Base-by-base conservation (phyloP, 768 basidiomycete species). In the Thelephora aurantiotincta region DNA sequence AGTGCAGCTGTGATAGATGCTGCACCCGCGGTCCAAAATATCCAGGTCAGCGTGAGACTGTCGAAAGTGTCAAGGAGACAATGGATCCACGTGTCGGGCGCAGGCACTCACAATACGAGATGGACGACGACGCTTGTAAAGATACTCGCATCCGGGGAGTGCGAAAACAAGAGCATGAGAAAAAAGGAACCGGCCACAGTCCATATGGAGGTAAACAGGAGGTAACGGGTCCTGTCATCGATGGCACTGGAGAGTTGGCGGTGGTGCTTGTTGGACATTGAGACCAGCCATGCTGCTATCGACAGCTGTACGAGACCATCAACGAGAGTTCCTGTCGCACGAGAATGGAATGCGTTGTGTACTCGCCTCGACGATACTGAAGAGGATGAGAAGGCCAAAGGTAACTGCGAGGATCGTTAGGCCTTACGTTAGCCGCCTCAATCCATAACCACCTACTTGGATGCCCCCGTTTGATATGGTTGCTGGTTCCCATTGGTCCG, bases 1-100 rank as follows among this genome's bases (percentile, higher is more conserved):
- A 86, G 66, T 20, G 71, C 61, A 16, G 73, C 63, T 1, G 86
- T 87, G 42, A 88, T 70, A 2, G 80, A 70, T 1, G 82, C 79
- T 1, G 83, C 82, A 2, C 72, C 83, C 0, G 84, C 77, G 2
- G 75, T 68, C 86, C 86, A 90, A 50, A 86, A 68, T 34, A 88
- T 68, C 82, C 84, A 88, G 1, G 83, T 84, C 16, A 88, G 12
- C 44, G 68, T 49, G 44, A 87, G 61, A 63, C 84, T 86, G 51
- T n/a, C 18, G 14, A 22, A 5, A 38, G 34, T 22, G 14, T 11
- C 35, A 18, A 11, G 37, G 1, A 19, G 19, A 19, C 16, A n/a
- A 33, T 34, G 11, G 48, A 20, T 19, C 11, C 16, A 7, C n/a
- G n/a, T 30, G 44, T 5, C 12, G 33, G 23, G 19, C 35, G 34